A percentile compares a stretch with the other conserved stretches of the same genome.
These are phyloP conservation scores for Bremia lactucae DNA, from an alignment of 352 stramenopile species.

Conservation along the genomic window DNA sequence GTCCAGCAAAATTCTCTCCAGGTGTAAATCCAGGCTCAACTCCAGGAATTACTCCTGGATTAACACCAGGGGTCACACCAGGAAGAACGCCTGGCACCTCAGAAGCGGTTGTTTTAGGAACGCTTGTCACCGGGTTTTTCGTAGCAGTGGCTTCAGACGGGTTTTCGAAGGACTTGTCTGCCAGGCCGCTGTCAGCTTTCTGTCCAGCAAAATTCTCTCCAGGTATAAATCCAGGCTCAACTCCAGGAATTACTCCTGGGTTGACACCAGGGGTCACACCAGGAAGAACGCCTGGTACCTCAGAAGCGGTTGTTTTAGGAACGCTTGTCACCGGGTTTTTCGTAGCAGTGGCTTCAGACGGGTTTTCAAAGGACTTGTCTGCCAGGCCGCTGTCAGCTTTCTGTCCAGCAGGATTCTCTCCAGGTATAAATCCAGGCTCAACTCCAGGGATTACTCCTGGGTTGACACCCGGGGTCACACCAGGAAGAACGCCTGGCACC, in stretches of 20 bases:
- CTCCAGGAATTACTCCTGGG: slow-evolving; percentile 7
- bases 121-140: slow-evolving; percentile 3
- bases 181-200: slow-evolving; percentile 6
- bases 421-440: slow-evolving; percentile 7
- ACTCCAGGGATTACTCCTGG: slow-evolving; percentile 11
- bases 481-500: slow-evolving; percentile 7
- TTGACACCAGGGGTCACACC: slow-evolving; percentile 9
- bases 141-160: slow-evolving; percentile 8
- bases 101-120: slow-evolving; percentile 4
- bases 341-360: slow-evolving; percentile 6
- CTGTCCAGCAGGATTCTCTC: slow-evolving; percentile 1
- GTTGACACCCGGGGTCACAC: slow-evolving; percentile 8
- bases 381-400: slow-evolving; percentile 7
- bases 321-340: slow-evolving; percentile 4
- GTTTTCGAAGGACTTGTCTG: slow-evolving; percentile 20
- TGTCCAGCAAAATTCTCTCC: slow-evolving; percentile 3
- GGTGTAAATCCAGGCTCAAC: slow-evolving; percentile 9
- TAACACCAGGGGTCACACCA: slow-evolving; percentile 8
- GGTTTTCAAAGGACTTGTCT: slow-evolving; percentile 21
- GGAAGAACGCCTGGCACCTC: slow-evolving; percentile 8
- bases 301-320: slow-evolving; percentile 4
- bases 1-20: slow-evolving; percentile 2
- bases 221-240: slow-evolving; percentile 8
- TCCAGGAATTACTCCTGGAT: slow-evolving; percentile 6
- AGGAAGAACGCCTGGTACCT: slow-evolving; percentile 7